Evolutionary conservation across 257 asterid species (phyloP).

Genomic region (Cinchona pubescens): DNA sequence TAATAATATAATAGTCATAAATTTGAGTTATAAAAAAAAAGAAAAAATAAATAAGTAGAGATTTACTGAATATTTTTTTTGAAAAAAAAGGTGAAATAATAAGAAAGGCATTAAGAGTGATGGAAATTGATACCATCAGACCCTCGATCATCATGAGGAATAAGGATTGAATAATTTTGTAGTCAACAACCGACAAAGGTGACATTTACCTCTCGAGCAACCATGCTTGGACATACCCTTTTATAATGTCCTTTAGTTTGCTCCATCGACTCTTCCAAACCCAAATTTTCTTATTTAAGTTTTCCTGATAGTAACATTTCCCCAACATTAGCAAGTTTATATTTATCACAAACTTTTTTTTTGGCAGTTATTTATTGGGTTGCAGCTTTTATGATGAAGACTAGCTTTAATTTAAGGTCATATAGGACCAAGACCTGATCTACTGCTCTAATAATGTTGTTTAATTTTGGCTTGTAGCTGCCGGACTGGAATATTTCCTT

Average conservation of each 20-base stretch:
- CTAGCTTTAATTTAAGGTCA: neutral
- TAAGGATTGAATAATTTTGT: neutral
- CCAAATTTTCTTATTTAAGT: slow-evolving; percentile 8
- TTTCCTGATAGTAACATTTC: slow-evolving; percentile 24
- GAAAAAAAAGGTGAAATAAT: too few species aligned
- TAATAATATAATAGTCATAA: too few species aligned
- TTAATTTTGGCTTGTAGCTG: slow-evolving; percentile 1
- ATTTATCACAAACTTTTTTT: too few species aligned
- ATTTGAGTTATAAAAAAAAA: too few species aligned
- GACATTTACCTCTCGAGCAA: neutral
- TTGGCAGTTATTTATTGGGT: too few species aligned
- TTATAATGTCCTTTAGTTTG: slow-evolving; percentile 10
- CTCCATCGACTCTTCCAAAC: slow-evolving; percentile 25
- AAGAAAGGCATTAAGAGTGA: neutral
- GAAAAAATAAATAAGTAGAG: too few species aligned
- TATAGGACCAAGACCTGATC: neutral
- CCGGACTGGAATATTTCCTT: slow-evolving; percentile 5
- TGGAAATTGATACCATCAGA: neutral
- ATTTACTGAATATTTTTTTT: too few species aligned
- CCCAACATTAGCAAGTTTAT: slow-evolving; percentile 14
- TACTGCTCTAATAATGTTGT: neutral
- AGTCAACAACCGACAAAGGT: slow-evolving; percentile 7
- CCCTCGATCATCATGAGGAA: neutral
- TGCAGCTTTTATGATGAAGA: neutral
- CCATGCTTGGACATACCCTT: neutral